Evolutionary conservation across 495 filamentous ascomycete genomes (phyloP).

Genomic region (Diplogelasinospora grovesii): DNA sequence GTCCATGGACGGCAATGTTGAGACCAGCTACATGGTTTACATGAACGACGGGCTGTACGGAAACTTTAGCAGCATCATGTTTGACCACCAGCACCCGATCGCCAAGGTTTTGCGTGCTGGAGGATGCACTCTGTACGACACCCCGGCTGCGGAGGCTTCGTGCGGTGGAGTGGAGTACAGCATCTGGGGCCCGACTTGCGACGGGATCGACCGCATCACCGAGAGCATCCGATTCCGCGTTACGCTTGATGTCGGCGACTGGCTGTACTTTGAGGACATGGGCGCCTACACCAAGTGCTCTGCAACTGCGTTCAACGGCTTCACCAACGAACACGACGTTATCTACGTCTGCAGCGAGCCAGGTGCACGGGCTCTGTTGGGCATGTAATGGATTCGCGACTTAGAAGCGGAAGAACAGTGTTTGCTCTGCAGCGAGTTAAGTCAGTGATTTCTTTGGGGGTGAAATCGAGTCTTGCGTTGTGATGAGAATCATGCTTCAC

Average conservation of each 20-base stretch:
- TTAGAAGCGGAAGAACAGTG: too few species aligned
- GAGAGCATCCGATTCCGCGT: constrained; percentile 66
- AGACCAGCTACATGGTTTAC: constrained; percentile 86
- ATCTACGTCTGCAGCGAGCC: constrained; percentile 92
- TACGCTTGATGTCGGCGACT: constrained; percentile 82
- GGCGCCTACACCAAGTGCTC: constrained; percentile 97
- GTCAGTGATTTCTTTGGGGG: too few species aligned
- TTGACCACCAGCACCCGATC: constrained; percentile 89
- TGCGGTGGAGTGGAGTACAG: constrained; percentile 63
- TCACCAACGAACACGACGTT: constrained; percentile 83
- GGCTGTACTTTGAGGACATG: constrained; percentile 98
- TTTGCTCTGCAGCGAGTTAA: too few species aligned
- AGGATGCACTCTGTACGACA: constrained; percentile 45
- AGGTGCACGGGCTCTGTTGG: constrained; percentile 71
- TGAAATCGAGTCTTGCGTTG: too few species aligned
- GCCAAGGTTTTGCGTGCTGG: constrained; percentile 69
- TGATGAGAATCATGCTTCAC: too few species aligned
- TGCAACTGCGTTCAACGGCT: constrained; percentile 97
- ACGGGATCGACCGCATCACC: constrained; percentile 90
- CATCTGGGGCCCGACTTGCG: constrained; percentile 97
- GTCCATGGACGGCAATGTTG: constrained; percentile 38
- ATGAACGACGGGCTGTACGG: constrained; percentile 96
- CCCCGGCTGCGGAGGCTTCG: constrained; percentile 26
- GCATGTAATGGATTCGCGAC: too few species aligned
- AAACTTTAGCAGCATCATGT: constrained; percentile 98